Conservation (phyloP, 164 flowering plant genomes). For the Liquidambar formosana region DNA sequence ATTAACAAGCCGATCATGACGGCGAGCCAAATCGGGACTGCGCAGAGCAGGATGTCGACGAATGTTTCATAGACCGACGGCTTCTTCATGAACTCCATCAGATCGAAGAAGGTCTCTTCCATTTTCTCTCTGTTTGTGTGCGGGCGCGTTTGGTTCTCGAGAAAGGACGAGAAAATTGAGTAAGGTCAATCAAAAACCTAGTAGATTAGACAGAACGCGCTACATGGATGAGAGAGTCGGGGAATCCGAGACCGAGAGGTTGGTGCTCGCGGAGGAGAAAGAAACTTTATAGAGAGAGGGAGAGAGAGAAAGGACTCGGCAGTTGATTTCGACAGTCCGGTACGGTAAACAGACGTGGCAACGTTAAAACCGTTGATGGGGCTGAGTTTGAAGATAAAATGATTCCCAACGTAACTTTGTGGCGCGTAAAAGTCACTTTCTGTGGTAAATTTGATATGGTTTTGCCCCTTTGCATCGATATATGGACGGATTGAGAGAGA, state of each 20-base stretch:
- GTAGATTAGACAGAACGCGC: not conserved
- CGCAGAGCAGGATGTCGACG: conserved; percentile 90
- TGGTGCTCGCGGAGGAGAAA: conserved; percentile 1
- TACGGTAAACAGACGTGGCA: conserved; percentile 15
- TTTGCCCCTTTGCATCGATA: too few relatives aligned
- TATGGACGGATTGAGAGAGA: too few relatives aligned
- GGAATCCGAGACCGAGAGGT: not conserved
- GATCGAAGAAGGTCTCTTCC: conserved; percentile 40
- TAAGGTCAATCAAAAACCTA: not conserved
- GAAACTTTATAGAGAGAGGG: conserved; percentile 7
- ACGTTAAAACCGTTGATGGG: not conserved
- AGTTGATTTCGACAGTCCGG: conserved; percentile 7
- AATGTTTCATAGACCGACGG: conserved; percentile 71
- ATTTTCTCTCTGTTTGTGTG: too few relatives aligned
- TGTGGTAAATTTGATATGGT: not conserved
- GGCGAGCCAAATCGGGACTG: conserved; percentile 98
- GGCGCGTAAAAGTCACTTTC: not conserved
- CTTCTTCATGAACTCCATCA: conserved; percentile 47
- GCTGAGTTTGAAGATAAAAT: not conserved
- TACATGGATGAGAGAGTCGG: conserved; percentile 1
- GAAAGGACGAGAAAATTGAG: not conserved
- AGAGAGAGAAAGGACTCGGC: not conserved
- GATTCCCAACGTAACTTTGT: not conserved
- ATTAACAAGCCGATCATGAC: conserved; percentile 88
- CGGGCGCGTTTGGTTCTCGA: not conserved